These are phyloP conservation scores for Colletotrichum ledebouriae DNA, from an alignment of 2,329 filamentous ascomycete species.

Conservation along the genomic window DNA sequence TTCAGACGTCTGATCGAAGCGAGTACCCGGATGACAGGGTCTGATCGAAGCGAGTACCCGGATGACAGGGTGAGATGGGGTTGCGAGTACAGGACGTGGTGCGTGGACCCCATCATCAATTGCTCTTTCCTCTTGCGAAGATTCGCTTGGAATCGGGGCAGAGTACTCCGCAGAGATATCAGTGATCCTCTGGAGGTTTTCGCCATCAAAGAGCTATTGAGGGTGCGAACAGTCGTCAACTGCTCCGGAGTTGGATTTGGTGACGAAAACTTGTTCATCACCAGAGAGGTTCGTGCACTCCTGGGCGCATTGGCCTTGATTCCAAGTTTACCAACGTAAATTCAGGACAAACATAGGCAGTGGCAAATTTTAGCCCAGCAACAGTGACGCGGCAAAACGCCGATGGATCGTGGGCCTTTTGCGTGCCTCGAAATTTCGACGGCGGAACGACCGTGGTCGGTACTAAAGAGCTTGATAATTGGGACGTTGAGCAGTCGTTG, in stretches of 20 bases:
- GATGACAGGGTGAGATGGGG: slow-evolving; percentile 58
- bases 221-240: slow-evolving; percentile 57
- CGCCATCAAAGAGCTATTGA: slow-evolving; percentile 46
- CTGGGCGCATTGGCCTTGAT: background rate
- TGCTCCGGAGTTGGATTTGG: slow-evolving; percentile 61
- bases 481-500: slow-evolving; percentile 62
- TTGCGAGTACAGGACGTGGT: slow-evolving; percentile 67
- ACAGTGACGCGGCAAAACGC: slow-evolving; percentile 71
- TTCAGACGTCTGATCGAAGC: slow-evolving; percentile 53
- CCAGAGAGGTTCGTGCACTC: slow-evolving; percentile 52
- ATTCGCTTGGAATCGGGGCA: slow-evolving; percentile 55
- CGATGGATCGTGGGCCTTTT: slow-evolving; percentile 74
- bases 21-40: slow-evolving; percentile 59
- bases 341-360: slow-evolving; percentile 60
- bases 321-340: background rate
- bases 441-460: slow-evolving; percentile 77
- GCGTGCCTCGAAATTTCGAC: slow-evolving; percentile 70
- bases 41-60: slow-evolving; percentile 56
- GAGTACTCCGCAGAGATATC: slow-evolving; percentile 52
- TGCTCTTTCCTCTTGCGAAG: slow-evolving; percentile 61
- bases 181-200: slow-evolving; percentile 56
- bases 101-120: slow-evolving; percentile 68
- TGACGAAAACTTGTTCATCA: slow-evolving; percentile 58
- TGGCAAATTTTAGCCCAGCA: slow-evolving; percentile 54
- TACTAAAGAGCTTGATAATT: slow-evolving; percentile 72